Percentiles rank a stretch among this genome's conserved stretches.
Evolutionary conservation across 2,329 filamentous ascomycete genomes (phyloP).

Genomic region (Botrytis sinoallii): DNA sequence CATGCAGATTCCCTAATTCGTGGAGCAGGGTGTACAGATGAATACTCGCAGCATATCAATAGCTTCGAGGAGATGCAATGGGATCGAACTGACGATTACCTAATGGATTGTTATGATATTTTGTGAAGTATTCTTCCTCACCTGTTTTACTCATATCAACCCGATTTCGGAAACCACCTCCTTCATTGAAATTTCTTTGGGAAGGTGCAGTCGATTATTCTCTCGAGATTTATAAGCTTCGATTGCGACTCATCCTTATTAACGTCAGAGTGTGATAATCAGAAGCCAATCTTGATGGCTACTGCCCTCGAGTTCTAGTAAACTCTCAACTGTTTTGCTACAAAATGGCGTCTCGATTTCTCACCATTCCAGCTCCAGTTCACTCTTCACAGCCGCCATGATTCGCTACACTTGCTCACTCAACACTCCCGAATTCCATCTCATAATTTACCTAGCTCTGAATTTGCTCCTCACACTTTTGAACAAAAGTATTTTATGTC

Average conservation of each 20-base stretch:
- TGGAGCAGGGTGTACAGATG: neutral
- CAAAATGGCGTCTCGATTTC: neutral
- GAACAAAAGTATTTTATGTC: neutral
- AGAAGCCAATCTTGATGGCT: neutral
- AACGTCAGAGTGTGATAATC: neutral
- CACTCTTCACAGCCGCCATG: neutral
- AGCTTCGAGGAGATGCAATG: slow-evolving; percentile 1
- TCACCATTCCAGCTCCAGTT: neutral
- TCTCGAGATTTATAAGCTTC: neutral
- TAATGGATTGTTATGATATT: neutral
- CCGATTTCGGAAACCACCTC: neutral
- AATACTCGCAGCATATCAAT: neutral
- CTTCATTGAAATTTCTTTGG: too few relatives aligned
- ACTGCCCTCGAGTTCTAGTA: neutral
- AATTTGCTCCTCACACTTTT: slow-evolving; percentile 4
- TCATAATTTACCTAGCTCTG: neutral
- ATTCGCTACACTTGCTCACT: neutral
- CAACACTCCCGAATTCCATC: neutral
- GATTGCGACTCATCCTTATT: neutral
- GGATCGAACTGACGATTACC: neutral
- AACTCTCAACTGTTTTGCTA: too few relatives aligned
- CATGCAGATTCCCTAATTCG: neutral
- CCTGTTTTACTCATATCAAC: neutral
- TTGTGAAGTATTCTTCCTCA: neutral
- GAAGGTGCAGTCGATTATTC: neutral